A percentile compares a stretch with the other conserved stretches of the same genome.
phyloP scores from a whole-genome alignment of 306 rosid species.

The Corylus americana region DNA sequence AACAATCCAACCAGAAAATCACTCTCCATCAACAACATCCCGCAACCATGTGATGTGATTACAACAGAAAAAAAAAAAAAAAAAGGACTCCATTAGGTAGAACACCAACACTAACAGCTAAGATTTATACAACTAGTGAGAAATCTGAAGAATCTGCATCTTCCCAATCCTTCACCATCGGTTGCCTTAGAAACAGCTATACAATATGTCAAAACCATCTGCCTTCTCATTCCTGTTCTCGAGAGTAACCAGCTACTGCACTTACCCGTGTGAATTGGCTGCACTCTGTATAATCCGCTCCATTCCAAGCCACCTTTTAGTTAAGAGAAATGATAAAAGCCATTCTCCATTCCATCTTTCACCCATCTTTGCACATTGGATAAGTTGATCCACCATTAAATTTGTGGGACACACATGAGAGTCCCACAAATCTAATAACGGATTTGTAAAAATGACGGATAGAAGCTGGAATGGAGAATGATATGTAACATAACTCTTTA shows the following conservation, averaged over 20 bases:
- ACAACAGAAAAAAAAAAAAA: neutral
- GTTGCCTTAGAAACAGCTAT: neutral
- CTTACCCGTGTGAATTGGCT: neutral
- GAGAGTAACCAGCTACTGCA: neutral
- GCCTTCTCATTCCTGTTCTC: neutral
- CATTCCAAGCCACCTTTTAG: neutral
- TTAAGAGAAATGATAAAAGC: no score
- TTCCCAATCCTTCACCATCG: slow-evolving; percentile 2
- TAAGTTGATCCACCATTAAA: no score
- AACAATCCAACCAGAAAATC: neutral
- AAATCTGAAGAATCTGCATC: neutral
- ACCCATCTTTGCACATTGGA: no score
- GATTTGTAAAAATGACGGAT: no score
- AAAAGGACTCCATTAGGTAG: no score
- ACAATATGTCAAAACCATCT: slow-evolving; percentile 14
- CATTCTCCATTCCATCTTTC: no score
- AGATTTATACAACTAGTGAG: neutral
- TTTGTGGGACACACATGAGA: no score
- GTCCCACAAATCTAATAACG: no score
- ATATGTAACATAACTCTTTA: neutral
- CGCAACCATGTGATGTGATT: neutral
- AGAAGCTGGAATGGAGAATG: no score
- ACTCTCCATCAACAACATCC: neutral
- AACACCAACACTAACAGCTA: neutral
- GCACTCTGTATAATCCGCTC: neutral